Percentiles rank a stretch among this genome's conserved stretches.
phyloP scores from a whole-genome alignment of 129 eudicot genomes.

The Chrysanthemum lavandulifolium region DNA sequence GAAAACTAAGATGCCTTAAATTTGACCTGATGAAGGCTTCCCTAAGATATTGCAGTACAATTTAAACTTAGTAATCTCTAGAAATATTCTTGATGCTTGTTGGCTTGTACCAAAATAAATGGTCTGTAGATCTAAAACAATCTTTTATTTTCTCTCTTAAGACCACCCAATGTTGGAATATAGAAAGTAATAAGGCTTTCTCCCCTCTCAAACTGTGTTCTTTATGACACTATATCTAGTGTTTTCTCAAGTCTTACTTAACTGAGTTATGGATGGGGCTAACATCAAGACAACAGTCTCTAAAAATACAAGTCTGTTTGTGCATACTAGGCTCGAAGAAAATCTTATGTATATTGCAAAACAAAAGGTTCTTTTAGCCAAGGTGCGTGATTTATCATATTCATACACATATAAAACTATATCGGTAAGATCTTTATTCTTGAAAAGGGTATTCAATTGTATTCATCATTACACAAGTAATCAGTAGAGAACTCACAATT shows the following conservation, averaged over 20 bases:
- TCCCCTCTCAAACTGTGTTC: background rate
- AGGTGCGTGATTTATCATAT: background rate
- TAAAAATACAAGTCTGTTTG: background rate
- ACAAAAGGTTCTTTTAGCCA: background rate
- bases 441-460: slow-evolving; percentile 1
- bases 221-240: background rate
- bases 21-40: background rate
- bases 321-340: background rate
- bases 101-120: background rate
- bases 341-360: background rate
- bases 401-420: too few relatives aligned
- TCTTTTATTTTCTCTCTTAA: background rate
- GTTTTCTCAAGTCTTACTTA: background rate
- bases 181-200: background rate
- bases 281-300: background rate
- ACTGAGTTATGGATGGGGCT: background rate
- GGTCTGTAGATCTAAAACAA: background rate
- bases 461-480: slow-evolving; percentile 6
- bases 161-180: background rate
- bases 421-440: too few relatives aligned
- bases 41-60: background rate
- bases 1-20: background rate
- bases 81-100: background rate
- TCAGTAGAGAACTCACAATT: background rate
- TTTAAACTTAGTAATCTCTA: background rate